A percentile compares a stretch with the other conserved stretches of the same genome.
Conservation (phyloP, 345 rosid genomes). For the Cardamine occulta region DNA sequence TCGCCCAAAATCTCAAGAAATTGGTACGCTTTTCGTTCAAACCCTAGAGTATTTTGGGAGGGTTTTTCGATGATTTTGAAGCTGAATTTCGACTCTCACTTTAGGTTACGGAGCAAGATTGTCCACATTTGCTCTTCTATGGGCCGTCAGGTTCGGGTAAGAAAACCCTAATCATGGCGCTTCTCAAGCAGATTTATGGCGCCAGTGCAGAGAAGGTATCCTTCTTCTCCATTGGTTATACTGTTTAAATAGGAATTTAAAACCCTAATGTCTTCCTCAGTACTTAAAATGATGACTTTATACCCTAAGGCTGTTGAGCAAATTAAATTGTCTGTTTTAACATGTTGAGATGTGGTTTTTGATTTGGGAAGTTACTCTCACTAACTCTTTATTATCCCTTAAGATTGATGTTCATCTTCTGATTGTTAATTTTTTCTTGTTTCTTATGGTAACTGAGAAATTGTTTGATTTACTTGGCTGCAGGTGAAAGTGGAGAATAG, state of each 20-base stretch:
- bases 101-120: slow-evolving; percentile 91
- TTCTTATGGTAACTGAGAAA: neutral
- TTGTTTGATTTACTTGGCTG: slow-evolving; percentile 36
- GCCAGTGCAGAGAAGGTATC: slow-evolving; percentile 84
- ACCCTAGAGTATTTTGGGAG: slow-evolving; percentile 19
- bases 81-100: neutral
- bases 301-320: neutral
- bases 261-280: no score
- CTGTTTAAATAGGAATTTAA: neutral
- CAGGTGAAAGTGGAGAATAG: slow-evolving; percentile 98
- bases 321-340: slow-evolving; percentile 1
- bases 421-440: neutral
- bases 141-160: slow-evolving; percentile 98
- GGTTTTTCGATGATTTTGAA: neutral
- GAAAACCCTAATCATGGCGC: slow-evolving; percentile 98
- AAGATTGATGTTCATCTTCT: slow-evolving; percentile 9
- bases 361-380: slow-evolving; percentile 5
- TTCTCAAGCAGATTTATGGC: slow-evolving; percentile 84
- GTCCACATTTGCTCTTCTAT: slow-evolving; percentile 96
- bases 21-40: slow-evolving; percentile 54
- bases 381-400: neutral
- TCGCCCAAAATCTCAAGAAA: slow-evolving; percentile 87
- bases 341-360: slow-evolving; percentile 23
- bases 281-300: slow-evolving; percentile 21
- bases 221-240: neutral